Conservation (phyloP, 2,329 filamentous ascomycete genomes). For the Cryphonectria naterciae region DNA sequence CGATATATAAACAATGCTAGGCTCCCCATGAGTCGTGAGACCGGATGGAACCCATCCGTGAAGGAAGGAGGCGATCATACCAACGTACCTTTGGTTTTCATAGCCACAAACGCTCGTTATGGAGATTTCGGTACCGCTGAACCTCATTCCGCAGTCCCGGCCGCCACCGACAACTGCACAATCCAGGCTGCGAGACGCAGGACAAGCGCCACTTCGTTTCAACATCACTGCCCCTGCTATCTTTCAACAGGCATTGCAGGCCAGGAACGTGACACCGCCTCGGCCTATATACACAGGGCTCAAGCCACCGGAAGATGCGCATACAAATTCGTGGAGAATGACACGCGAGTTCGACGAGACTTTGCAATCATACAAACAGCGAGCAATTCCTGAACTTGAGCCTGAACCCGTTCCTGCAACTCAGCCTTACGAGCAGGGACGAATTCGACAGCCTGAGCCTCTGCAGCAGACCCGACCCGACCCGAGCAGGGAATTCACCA, state of each 20-base stretch:
- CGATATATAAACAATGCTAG: neutral
- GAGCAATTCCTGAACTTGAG: neutral
- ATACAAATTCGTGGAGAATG: slow-evolving; percentile 6
- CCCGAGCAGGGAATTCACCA: neutral
- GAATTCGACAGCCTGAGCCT: neutral
- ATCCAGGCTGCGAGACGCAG: neutral
- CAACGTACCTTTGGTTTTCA: neutral
- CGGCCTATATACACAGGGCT: neutral
- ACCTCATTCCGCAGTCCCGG: neutral
- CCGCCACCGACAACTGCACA: neutral
- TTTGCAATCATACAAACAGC: neutral
- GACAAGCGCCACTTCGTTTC: neutral
- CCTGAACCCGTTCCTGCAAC: neutral
- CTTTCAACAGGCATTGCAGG: neutral
- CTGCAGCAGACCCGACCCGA: neutral
- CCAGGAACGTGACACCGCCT: neutral
- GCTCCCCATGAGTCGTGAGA: neutral
- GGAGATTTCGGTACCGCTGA: slow-evolving; percentile 1
- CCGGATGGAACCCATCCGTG: slow-evolving; percentile 5
- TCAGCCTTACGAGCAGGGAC: neutral
- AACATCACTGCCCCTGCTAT: neutral
- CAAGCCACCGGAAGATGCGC: neutral
- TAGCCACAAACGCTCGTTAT: neutral
- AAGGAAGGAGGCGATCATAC: neutral
- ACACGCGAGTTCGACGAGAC: slow-evolving; percentile 5